Evolutionary conservation across 2,329 filamentous ascomycete genomes (phyloP).

Genomic region (Colletotrichum karsti): DNA sequence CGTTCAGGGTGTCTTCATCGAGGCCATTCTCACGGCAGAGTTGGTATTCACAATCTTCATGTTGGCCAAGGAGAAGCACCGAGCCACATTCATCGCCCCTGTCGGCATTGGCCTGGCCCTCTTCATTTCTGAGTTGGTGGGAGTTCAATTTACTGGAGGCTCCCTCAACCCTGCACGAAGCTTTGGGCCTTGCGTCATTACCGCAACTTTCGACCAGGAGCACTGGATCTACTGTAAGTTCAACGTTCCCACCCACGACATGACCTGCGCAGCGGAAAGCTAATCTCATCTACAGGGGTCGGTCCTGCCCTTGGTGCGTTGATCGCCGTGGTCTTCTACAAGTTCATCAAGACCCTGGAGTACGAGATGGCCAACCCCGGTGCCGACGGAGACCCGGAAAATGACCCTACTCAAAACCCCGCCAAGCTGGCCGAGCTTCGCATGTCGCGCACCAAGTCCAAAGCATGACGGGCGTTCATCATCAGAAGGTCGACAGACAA

Average conservation of each 20-base stretch:
- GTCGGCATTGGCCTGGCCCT: constrained; percentile 56
- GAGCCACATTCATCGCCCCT: constrained; percentile 55
- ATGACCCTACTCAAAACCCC: constrained; percentile 53
- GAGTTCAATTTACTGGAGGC: constrained; percentile 57
- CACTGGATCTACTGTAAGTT: constrained; percentile 58
- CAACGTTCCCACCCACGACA: constrained; percentile 39
- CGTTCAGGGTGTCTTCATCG: constrained; percentile 58
- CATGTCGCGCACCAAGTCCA: constrained; percentile 25
- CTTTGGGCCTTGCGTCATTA: constrained; percentile 55
- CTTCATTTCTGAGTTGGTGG: constrained; percentile 54
- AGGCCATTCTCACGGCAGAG: constrained; percentile 57
- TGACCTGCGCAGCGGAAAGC: not conserved
- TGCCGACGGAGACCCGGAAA: constrained; percentile 51
- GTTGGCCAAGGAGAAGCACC: constrained; percentile 60
- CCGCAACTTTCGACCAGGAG: constrained; percentile 47
- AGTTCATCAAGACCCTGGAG: constrained; percentile 50
- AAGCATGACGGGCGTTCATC: not conserved
- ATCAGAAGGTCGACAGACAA: not conserved
- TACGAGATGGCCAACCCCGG: constrained; percentile 57
- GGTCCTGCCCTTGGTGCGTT: constrained; percentile 43
- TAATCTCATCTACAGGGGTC: constrained; percentile 35
- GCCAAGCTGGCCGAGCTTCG: constrained; percentile 43
- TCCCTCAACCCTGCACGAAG: constrained; percentile 56
- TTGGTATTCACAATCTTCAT: constrained; percentile 59
- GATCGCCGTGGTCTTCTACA: constrained; percentile 46